Base-by-base conservation (phyloP, 2,329 filamentous ascomycete genomes). In the Aspergillus sp. region DNA sequence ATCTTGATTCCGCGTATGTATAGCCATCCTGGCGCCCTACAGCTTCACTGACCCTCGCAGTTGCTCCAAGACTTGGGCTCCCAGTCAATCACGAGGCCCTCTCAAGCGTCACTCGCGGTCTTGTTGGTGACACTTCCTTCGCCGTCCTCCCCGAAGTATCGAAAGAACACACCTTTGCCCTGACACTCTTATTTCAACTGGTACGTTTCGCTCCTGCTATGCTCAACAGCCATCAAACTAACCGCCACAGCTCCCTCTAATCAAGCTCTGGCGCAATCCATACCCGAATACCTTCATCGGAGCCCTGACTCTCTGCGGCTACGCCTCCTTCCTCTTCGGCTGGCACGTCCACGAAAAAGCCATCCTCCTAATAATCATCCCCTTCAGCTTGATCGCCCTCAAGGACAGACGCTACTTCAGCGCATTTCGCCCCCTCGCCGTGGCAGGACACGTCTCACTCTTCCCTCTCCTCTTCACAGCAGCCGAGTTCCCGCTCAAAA, bases 261-360 rank as follows among this genome's bases (percentile, higher is more conserved):
- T 92, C 66, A 96, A 93, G 77, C 87, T 98, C 45, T 96, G 97
- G 80, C 73, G 87, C 50, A 83, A 85, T 54, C 92, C 93, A 2
- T 92, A 87, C 0, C 97, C 92, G 91, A 91, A 96, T 64, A 90
- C 86, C 59, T 98, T 99, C 74, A 85, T 98, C 47, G 92, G 92
- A 3, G 90, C 92, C 0, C 86, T 97, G 49, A 97, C 94, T 0
- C 87, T 98, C 17, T 98, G 95, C 72, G 95, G 92, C 61, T 99
- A 97, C 74, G 91, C 94, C 0, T 97, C 94, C 0, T 99, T 99
- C 80, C 84, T 99, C 9, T 98, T 98, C 70, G 94, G 95, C 60
- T 99, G 94, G 93, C 95, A 99, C 73, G 95, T 99, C 8, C 95
- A 99, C 71, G 95, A 99, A 75, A 99, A 99, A 78, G 95, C 95